Evolutionary conservation across 2,329 filamentous ascomycete genomes (phyloP).

Genomic region (Aphanoascus verrucosus): DNA sequence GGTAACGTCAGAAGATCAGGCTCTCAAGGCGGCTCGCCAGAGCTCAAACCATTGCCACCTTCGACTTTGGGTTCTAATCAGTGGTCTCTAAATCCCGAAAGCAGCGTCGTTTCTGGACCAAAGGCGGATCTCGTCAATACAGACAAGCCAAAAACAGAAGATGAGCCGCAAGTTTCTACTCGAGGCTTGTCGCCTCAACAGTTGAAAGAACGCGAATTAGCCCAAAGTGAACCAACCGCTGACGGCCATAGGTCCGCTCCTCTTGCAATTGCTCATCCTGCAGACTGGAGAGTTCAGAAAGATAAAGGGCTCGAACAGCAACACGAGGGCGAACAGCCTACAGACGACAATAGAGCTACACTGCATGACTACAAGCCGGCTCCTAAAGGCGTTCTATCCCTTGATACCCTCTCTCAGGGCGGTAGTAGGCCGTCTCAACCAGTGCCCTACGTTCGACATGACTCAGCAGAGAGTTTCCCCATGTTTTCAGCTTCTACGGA

Average conservation of each 20-base stretch:
- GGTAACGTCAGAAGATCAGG: conserved; percentile 17
- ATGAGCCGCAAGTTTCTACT: conserved; percentile 15
- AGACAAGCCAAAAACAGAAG: neutral
- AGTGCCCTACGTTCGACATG: conserved; percentile 39
- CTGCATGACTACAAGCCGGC: conserved; percentile 40
- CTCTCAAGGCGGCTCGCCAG: conserved; percentile 27
- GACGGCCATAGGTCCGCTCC: conserved; percentile 28
- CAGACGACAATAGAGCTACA: conserved; percentile 35
- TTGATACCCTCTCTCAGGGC: conserved; percentile 33
- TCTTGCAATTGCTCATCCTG: conserved; percentile 30
- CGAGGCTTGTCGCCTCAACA: conserved; percentile 21
- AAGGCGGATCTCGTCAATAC: neutral
- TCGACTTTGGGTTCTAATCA: conserved; percentile 33
- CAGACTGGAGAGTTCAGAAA: conserved; percentile 29
- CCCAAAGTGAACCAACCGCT: conserved; percentile 14
- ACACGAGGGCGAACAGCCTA: conserved; percentile 28
- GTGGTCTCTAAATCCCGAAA: conserved; percentile 22
- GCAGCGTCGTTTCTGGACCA: conserved; percentile 19
- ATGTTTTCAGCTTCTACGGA: conserved; percentile 55
- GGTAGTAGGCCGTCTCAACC: conserved; percentile 24
- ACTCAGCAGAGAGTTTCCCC: conserved; percentile 51
- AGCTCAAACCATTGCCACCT: conserved; percentile 35
- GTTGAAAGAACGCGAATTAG: conserved; percentile 17
- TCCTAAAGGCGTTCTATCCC: conserved; percentile 41
- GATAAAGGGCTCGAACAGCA: conserved; percentile 19